These are phyloP conservation scores for Paecilomyces fulvus DNA, from an alignment of 2,329 filamentous ascomycete species.

Conservation along the genomic window DNA sequence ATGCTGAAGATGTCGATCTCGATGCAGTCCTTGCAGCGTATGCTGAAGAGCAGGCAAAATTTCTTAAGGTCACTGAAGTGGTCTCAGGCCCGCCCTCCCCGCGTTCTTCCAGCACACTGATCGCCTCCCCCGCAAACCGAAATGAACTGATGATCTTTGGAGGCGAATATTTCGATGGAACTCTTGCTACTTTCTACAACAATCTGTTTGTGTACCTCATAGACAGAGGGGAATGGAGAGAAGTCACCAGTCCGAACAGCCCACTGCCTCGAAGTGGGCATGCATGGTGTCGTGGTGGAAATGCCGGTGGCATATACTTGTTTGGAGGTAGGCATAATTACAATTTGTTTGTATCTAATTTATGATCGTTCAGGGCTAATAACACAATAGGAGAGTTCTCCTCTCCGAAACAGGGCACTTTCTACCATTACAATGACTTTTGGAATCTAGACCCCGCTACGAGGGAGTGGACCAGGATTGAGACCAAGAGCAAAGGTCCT, in stretches of 20 bases:
- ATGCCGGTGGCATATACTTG: constrained; percentile 76
- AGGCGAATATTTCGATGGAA: constrained; percentile 92
- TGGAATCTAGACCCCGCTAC: constrained; percentile 80
- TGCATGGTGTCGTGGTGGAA: constrained; percentile 86
- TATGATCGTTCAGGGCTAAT: constrained; percentile 4
- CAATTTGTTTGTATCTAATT: not conserved
- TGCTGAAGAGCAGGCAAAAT: constrained; percentile 84
- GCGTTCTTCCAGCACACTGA: constrained; percentile 69
- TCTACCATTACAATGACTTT: constrained; percentile 99
- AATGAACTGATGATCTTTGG: constrained; percentile 89
- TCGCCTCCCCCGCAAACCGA: constrained; percentile 75
- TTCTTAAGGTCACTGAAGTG: constrained; percentile 84
- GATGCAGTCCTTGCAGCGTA: constrained; percentile 91
- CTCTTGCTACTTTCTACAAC: constrained; percentile 64
- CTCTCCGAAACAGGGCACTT: constrained; percentile 92
- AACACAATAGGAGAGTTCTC: constrained; percentile 65
- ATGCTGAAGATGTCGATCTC: constrained; percentile 85
- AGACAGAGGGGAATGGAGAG: constrained; percentile 81
- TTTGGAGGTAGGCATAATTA: constrained; percentile 57
- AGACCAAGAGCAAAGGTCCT: constrained; percentile 63
- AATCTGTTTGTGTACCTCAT: constrained; percentile 64
- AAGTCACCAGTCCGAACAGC: constrained; percentile 82
- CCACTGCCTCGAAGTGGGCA: constrained; percentile 86
- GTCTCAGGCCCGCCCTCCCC: constrained; percentile 64
- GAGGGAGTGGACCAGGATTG: constrained; percentile 85